phyloP scores from a whole-genome alignment of 2,329 filamentous ascomycete genomes.

The Cladorrhinum sp. region DNA sequence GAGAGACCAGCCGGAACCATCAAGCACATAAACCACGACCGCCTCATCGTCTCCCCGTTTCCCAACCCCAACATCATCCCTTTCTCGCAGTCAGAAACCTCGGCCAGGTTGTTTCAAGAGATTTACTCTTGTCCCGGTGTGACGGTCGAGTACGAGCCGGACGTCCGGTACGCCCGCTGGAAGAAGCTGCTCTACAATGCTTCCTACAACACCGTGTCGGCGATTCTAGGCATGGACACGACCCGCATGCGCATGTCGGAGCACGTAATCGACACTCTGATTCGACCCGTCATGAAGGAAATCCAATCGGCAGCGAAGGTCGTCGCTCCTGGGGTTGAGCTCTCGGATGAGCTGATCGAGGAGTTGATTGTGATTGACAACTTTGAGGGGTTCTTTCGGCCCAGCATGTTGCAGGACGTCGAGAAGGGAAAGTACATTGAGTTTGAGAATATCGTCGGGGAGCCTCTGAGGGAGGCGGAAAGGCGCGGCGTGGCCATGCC shows the following conservation, averaged over 20 bases:
- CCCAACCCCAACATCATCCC: slow-evolving; percentile 37
- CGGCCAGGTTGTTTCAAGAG: slow-evolving; percentile 40
- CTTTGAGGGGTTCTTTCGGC: slow-evolving; percentile 46
- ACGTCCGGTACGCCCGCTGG: slow-evolving; percentile 44
- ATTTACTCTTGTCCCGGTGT: slow-evolving; percentile 45
- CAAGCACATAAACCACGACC: slow-evolving; percentile 51
- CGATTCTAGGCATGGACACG: slow-evolving; percentile 49
- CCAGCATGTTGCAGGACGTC: slow-evolving; percentile 53
- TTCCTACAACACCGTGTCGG: slow-evolving; percentile 50
- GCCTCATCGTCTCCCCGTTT: slow-evolving; percentile 50
- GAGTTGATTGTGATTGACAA: slow-evolving; percentile 48
- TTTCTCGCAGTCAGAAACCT: slow-evolving; percentile 16
- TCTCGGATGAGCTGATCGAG: slow-evolving; percentile 44
- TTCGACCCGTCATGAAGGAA: slow-evolving; percentile 52
- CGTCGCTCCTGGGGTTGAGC: slow-evolving; percentile 36
- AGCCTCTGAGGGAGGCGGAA: slow-evolving; percentile 52
- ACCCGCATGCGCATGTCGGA: slow-evolving; percentile 45
- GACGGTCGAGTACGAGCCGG: slow-evolving; percentile 36
- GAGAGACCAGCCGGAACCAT: slow-evolving; percentile 48
- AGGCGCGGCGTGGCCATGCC: slow-evolving; percentile 47
- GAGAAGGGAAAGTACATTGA: slow-evolving; percentile 55
- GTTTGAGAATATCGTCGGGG: slow-evolving; percentile 54
- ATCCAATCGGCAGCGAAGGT: slow-evolving; percentile 45
- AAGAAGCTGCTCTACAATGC: slow-evolving; percentile 48
- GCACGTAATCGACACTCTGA: slow-evolving; percentile 42